Percentiles rank a stretch among this genome's conserved stretches.
Evolutionary conservation across 495 filamentous ascomycete species (phyloP).

Genomic region (Monascus purpureus): DNA sequence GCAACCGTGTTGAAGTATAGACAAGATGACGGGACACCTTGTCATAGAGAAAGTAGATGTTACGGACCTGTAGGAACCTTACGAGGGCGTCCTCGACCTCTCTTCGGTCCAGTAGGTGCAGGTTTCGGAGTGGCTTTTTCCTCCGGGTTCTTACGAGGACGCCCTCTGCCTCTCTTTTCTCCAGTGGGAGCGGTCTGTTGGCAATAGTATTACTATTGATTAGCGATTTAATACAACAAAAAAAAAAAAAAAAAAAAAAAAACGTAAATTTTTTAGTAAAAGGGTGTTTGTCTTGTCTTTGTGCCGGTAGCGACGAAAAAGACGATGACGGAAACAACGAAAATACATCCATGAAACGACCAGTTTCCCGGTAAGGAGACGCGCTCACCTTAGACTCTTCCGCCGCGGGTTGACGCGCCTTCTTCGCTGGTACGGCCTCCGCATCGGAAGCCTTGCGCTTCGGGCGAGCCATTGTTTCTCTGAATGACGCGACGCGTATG

Average conservation of each 20-base stretch:
- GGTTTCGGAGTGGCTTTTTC: slow-evolving; percentile 9
- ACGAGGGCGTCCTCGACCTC: slow-evolving; percentile 25
- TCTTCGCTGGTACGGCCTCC: not conserved
- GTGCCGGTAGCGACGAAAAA: not conserved
- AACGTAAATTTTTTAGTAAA: no score
- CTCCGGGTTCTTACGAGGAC: slow-evolving; percentile 23
- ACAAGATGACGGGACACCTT: no score
- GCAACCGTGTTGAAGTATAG: no score
- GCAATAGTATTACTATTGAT: not conserved
- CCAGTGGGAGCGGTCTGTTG: not conserved
- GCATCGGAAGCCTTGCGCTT: not conserved
- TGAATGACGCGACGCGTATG: not conserved
- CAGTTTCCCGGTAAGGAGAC: not conserved
- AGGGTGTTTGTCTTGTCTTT: not conserved
- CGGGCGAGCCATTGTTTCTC: not conserved
- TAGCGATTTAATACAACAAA: no score
- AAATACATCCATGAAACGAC: not conserved
- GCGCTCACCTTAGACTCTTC: not conserved
- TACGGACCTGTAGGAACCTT: slow-evolving; percentile 7
- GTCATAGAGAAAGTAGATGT: not conserved
- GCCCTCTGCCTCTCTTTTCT: slow-evolving; percentile 26
- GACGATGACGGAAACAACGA: not conserved
- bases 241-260: no score
- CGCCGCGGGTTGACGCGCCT: not conserved
- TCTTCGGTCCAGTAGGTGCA: slow-evolving; percentile 16